Percentiles rank a stretch among this genome's conserved stretches.
These are phyloP conservation scores for Russula abietina DNA, from an alignment of 768 basidiomycete genomes.

Conservation along the genomic window DNA sequence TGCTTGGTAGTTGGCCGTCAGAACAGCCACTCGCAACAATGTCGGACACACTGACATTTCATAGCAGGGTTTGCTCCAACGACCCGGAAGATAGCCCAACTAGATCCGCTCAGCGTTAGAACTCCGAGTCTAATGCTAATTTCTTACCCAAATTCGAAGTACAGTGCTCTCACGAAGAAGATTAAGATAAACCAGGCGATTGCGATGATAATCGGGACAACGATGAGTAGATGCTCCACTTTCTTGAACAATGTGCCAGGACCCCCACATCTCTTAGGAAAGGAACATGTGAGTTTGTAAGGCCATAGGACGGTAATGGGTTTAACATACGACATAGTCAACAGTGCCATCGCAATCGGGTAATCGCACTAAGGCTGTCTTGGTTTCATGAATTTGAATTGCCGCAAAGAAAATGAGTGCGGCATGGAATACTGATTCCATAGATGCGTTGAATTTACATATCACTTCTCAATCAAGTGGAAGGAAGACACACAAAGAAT, in stretches of 20 bases:
- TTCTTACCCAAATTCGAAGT: conserved; percentile 75
- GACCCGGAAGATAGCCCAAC: conserved; percentile 88
- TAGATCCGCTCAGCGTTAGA: conserved; percentile 28
- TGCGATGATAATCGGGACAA: conserved; percentile 63
- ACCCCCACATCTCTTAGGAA: conserved; percentile 43
- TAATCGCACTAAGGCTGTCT: conserved; percentile 44
- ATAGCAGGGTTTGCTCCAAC: conserved; percentile 81
- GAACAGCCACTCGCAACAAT: conserved; percentile 3
- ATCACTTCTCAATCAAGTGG: background rate
- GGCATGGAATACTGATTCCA: conserved; percentile 57
- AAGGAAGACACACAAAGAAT: conserved; percentile 48
- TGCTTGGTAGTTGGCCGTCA: conserved; percentile 37
- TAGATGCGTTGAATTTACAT: background rate
- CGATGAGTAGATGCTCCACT: conserved; percentile 63
- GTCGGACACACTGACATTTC: conserved; percentile 51
- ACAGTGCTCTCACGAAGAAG: conserved; percentile 66
- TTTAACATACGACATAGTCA: conserved; percentile 38
- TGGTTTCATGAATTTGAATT: conserved; percentile 75
- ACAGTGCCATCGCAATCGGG: conserved; percentile 33
- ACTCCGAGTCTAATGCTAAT: background rate
- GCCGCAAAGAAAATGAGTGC: conserved; percentile 69
- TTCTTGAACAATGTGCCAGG: conserved; percentile 50
- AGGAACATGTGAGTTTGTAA: background rate
- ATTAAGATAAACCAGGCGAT: conserved; percentile 60
- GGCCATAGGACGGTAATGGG: background rate